Conservation (phyloP, 768 basidiomycete species). For the Collybiopsis confluens region DNA sequence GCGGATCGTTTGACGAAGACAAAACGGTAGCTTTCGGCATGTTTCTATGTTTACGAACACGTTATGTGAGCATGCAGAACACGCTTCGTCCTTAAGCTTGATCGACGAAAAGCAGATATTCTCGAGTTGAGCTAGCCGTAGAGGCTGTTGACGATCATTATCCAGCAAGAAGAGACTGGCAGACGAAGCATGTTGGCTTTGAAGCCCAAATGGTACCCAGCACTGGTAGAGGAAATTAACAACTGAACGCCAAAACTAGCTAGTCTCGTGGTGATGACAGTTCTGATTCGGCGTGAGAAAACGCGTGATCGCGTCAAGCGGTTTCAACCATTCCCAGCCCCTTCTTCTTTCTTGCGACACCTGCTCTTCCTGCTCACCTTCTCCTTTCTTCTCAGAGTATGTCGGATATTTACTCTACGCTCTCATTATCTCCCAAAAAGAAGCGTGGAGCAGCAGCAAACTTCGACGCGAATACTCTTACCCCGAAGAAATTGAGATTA, state of each 20-base stretch:
- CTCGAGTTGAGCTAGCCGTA: no score
- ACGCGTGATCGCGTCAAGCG: neutral
- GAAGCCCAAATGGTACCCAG: no score
- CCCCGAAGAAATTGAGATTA: conserved; percentile 66
- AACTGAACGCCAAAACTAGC: no score
- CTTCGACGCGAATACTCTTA: conserved; percentile 54
- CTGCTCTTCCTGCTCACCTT: conserved; percentile 10
- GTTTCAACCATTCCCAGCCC: neutral
- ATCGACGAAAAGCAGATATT: no score
- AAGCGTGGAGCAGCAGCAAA: conserved; percentile 52
- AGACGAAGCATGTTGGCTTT: neutral
- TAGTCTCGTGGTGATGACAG: no score
- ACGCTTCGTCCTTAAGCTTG: neutral
- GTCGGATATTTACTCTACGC: conserved; percentile 59
- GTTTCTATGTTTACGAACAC: neutral
- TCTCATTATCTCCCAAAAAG: conserved; percentile 67
- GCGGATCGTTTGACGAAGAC: neutral
- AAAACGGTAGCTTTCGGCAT: neutral
- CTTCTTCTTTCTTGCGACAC: neutral
- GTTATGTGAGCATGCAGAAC: neutral
- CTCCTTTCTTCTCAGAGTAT: conserved; percentile 25
- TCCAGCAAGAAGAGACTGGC: neutral
- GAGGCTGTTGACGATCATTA: no score
- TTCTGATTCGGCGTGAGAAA: neutral
- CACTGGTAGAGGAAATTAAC: no score